Base-by-base conservation (phyloP, 2,329 filamentous ascomycete species). In the Ophiostoma triangulosporum region DNA sequence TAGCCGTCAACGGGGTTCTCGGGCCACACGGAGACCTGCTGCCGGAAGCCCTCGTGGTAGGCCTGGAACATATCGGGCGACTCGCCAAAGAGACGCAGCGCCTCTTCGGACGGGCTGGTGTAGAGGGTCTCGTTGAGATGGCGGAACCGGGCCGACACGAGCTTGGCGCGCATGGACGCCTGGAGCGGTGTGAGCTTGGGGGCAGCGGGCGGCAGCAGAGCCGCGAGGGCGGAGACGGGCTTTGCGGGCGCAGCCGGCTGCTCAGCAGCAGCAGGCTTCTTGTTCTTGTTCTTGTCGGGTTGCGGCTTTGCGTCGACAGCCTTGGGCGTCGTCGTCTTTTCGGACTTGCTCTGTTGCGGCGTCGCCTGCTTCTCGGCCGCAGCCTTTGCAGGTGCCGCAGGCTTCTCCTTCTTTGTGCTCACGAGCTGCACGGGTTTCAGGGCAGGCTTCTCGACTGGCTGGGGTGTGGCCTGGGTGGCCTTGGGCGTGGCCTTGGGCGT, bases 81-180 rank as follows among this genome's bases (percentile, higher is more conserved):
- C 32, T 85, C 75, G 51, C 80, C 74, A 72, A 98, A 97, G 24
- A 97, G 80, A 50, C 77, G 71, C 61, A 93, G 81, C n/a, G 93
- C 86, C 59, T 93, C 82, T 33, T 75, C 73, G 0, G 93, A 98
- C 1, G 90, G 87, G 7, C 84, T 87, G 4, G 91, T 97, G 72
- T 98, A 98, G 14, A 98, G 82, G 0, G 88, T 91, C 72, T 98
- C 86, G 68, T 98, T 98, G 57, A 98, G 81, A 69, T 97, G 89
- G 59, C 93, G 88, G 78, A 98, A 98, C 55, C 93, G 89, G 1
- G 93, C 90, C 9, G 90, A 94, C 58, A 95, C 77, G 58, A 98
- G 82, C 73, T 98, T 98, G 64, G 89, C 84, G 57, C 88, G 84
- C 93, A 98, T 98, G 3, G 88, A 83, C 53, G 85, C 81, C 73